phyloP scores from a whole-genome alignment of 495 filamentous ascomycete genomes.

The Trichoderma reesei region DNA sequence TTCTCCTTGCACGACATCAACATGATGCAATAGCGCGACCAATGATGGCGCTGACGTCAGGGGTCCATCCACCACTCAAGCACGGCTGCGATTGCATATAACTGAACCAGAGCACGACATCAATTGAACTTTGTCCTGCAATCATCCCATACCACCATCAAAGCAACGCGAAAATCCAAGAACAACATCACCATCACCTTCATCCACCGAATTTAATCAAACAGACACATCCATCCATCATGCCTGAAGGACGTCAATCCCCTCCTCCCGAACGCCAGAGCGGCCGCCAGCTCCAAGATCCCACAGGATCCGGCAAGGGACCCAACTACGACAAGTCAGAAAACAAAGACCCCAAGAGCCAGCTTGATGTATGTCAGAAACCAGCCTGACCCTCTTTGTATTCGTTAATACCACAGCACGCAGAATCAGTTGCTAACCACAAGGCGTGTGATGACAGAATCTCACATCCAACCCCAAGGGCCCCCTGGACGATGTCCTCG shows the following conservation, averaged over 20 bases:
- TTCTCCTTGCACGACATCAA: neutral
- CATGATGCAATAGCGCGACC: neutral
- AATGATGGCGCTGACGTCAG: conserved; percentile 2
- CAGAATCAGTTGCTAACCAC: conserved; percentile 11
- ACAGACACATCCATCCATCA: neutral
- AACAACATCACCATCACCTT: neutral
- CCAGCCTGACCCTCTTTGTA: neutral
- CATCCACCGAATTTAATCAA: neutral
- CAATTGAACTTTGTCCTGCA: too few relatives aligned
- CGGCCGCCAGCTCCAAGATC: conserved; percentile 51
- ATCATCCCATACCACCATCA: too few relatives aligned
- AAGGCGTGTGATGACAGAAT: conserved; percentile 21
- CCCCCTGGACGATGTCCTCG: conserved; percentile 56
- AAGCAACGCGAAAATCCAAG: neutral
- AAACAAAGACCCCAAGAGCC: conserved; percentile 36
- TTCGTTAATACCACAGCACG: neutral
- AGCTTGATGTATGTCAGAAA: conserved; percentile 30
- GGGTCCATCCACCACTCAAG: neutral
- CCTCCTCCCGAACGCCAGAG: conserved; percentile 62
- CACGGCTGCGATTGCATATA: neutral
- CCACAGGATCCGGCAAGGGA: conserved; percentile 47
- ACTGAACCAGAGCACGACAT: neutral
- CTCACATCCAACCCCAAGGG: conserved; percentile 60
- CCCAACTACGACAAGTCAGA: conserved; percentile 36
- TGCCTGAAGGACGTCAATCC: conserved; percentile 60